phyloP scores from a whole-genome alignment of 2,329 filamentous ascomycete genomes.

The Penicillium sp. region DNA sequence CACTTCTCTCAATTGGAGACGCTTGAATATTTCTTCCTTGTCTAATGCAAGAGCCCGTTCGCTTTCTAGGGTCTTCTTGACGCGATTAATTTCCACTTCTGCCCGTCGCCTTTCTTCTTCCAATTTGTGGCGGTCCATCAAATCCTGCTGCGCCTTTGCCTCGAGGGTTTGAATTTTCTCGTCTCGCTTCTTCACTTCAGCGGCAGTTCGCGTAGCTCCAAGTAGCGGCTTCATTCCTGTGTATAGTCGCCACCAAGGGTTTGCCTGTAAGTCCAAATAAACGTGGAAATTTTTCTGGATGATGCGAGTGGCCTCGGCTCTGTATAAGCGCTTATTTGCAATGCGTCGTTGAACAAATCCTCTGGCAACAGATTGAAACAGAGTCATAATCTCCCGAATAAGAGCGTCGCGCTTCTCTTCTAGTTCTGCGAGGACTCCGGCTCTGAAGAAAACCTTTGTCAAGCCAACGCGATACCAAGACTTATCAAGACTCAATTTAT shows the following conservation, averaged over 20 bases:
- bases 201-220: conserved; percentile 83
- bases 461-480: conserved; percentile 88
- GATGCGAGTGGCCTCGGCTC: conserved; percentile 88
- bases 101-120: conserved; percentile 89
- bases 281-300: conserved; percentile 92
- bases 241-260: conserved; percentile 96
- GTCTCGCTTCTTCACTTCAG: conserved; percentile 91
- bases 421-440: conserved; percentile 89
- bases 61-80: conserved; percentile 92
- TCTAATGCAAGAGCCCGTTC: conserved; percentile 93
- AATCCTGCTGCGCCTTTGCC: conserved; percentile 74
- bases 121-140: conserved; percentile 68
- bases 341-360: conserved; percentile 85
- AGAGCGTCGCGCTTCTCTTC: conserved; percentile 92
- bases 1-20: conserved; percentile 85
- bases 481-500: conserved; percentile 79
- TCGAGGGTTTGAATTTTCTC: conserved; percentile 88
- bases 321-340: conserved; percentile 88
- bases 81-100: conserved; percentile 78
- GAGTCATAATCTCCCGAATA: conserved; percentile 88
- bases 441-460: conserved; percentile 97
- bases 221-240: conserved; percentile 93
- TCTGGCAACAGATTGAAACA: conserved; percentile 86
- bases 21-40: conserved; percentile 98
- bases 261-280: conserved; percentile 83